These are phyloP conservation scores for Penicillium paneum DNA, from an alignment of 2,329 filamentous ascomycete genomes.

Conservation along the genomic window DNA sequence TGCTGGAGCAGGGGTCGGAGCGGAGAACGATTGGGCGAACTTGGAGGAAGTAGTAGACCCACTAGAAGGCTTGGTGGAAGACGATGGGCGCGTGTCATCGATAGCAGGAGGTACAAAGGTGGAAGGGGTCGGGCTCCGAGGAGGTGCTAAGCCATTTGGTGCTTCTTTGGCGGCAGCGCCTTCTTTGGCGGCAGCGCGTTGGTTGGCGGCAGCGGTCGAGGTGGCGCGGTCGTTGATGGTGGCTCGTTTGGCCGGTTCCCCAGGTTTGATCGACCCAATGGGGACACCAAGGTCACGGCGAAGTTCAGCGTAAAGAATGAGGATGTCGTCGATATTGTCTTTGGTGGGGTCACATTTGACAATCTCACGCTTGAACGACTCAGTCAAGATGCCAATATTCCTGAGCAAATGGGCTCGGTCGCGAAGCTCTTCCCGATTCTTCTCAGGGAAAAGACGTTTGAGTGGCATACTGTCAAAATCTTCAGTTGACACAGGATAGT, in stretches of 20 bases:
- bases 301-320: conserved; percentile 39
- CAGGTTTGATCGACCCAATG: conserved; percentile 19
- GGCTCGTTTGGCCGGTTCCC: not conserved
- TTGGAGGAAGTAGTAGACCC: conserved; percentile 16
- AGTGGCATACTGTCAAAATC: not conserved
- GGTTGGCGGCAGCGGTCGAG: not conserved
- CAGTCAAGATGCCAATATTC: conserved; percentile 36
- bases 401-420: conserved; percentile 12
- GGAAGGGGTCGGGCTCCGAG: not conserved
- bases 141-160: not conserved
- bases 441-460: not conserved
- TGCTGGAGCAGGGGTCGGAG: conserved; percentile 5
- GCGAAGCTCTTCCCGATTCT: not conserved
- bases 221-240: not conserved
- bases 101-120: not conserved
- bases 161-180: not conserved
- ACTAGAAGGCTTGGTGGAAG: conserved; percentile 7
- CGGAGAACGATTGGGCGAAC: conserved; percentile 23
- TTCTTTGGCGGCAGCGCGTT: not conserved
- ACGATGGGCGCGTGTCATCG: not conserved
- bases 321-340: conserved; percentile 35
- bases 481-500: not conserved
- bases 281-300: conserved; percentile 39
- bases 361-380: conserved; percentile 34
- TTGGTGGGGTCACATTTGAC: conserved; percentile 30